Base-by-base conservation (phyloP, 768 basidiomycete genomes). In the Galerina marginata region DNA sequence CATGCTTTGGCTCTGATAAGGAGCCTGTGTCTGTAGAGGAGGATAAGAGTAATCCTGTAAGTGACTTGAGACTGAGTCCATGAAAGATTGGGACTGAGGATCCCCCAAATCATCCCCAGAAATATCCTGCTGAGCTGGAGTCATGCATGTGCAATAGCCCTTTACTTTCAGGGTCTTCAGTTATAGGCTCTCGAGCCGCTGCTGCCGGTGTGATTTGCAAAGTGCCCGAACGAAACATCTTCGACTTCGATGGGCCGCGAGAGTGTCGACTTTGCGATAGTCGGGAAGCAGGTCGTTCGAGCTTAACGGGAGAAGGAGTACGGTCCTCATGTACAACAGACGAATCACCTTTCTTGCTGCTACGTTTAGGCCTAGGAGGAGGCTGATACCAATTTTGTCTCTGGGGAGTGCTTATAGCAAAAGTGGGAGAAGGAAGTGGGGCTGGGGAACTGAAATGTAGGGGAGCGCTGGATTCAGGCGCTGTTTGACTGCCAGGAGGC, bases 1-100 rank as follows among this genome's bases (percentile, higher is more conserved):
- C 60, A 72, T 67, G 59, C 69, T 77, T 67, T 83, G 84, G 63
- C 85, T 85, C 42, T 73, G 70, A 61, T 86, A 86, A 4, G 82
- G 81, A 29, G 85, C 83, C 65, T 87, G 85, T 2, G 84, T 85
- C 63, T 81, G 83, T 44, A 84, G 67, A 29, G 77, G 69, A 16
- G 69, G 73, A 54, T 79, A 77, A 10, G 73, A 75, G n/a, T 58
- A 56, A 15, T 69, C 71, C 43, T 73, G 63, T 40, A 64, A 64
- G 60, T 16, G 65, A 65, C 54, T 65, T 65, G 66, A 49, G 63
- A 62, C 37, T n/a, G 42, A 62, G 23, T 65, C 63, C 26, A 54
- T 69, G 40, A 69, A 68, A 5, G 62, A 56, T 47, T 65, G 61
- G 14, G 58, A 62, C 29, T 64, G 58, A 9, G 46, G 50, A 39